These are phyloP conservation scores for Lumnitzera littorea DNA, from an alignment of 345 rosid species.

Conservation along the genomic window DNA sequence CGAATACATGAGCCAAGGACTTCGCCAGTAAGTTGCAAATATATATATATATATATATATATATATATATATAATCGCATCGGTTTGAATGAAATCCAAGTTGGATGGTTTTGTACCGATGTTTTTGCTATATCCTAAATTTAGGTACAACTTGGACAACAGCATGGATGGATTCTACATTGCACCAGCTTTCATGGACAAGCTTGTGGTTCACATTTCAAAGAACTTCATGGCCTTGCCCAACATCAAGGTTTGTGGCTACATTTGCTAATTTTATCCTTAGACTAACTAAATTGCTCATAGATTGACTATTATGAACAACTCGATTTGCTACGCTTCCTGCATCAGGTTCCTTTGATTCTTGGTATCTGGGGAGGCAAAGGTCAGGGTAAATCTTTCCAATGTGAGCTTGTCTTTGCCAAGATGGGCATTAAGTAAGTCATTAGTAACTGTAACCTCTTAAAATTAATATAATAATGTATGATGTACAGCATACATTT, in stretches of 20 bases:
- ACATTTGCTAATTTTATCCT: neutral
- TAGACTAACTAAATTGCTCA: too few species aligned
- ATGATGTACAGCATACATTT: neutral
- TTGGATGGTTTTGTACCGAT: neutral
- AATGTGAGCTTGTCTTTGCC: conserved; percentile 22
- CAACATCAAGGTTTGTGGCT: conserved; percentile 15
- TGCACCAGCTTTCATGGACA: conserved; percentile 25
- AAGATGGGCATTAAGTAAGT: conserved; percentile 22
- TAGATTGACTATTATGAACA: too few species aligned
- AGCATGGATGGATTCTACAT: conserved; percentile 24
- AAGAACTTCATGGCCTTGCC: conserved; percentile 24
- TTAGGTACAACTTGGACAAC: conserved; percentile 21
- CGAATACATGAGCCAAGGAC: conserved; percentile 17
- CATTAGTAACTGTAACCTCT: too few species aligned
- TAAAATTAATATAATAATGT: too few species aligned
- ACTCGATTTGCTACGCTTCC: neutral
- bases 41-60: too few species aligned
- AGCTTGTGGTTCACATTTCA: conserved; percentile 24
- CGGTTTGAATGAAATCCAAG: neutral
- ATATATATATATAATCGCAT: too few species aligned
- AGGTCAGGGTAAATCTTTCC: conserved; percentile 25
- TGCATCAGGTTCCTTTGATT: conserved; percentile 16
- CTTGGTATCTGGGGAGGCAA: conserved; percentile 26
- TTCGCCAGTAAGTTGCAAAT: conserved; percentile 11
- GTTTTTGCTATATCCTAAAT: too few species aligned